phyloP scores from a whole-genome alignment of 495 filamentous ascomycete species.

The Aspergillus nidulans region DNA sequence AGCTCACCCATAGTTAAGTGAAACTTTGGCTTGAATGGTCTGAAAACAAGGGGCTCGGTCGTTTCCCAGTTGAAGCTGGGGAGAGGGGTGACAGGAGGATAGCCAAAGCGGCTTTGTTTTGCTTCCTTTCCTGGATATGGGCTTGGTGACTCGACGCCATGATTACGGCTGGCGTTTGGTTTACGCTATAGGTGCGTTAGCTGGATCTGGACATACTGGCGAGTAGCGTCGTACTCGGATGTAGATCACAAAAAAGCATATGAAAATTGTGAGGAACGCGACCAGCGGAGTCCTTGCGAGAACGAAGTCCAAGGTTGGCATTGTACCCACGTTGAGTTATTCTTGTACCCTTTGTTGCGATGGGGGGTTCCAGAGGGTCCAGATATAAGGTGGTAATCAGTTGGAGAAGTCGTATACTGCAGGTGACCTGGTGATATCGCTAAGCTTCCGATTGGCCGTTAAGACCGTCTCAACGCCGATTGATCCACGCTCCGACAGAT shows the following conservation, averaged over 20 bases:
- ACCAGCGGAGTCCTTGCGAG: background rate
- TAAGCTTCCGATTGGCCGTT: conserved; percentile 4
- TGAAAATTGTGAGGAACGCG: background rate
- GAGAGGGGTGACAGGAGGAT: conserved; percentile 49
- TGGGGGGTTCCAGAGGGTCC: background rate
- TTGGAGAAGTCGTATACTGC: background rate
- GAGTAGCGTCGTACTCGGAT: conserved; percentile 10
- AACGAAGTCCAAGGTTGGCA: background rate
- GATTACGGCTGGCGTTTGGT: background rate
- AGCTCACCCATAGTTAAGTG: conserved; percentile 67
- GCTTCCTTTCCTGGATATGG: background rate
- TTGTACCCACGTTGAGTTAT: background rate
- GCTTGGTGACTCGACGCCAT: background rate
- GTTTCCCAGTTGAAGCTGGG: conserved; percentile 55
- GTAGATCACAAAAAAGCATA: conserved; percentile 5
- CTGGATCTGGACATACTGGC: background rate
- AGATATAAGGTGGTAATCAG: background rate
- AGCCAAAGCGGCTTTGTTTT: background rate
- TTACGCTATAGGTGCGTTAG: background rate
- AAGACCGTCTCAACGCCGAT: conserved; percentile 8
- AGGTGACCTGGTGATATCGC: conserved; percentile 4
- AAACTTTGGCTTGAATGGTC: conserved; percentile 69
- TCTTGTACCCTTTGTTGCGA: background rate
- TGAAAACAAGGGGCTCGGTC: conserved; percentile 55
- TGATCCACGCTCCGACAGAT: background rate